Conservation (phyloP, 177 flowering plant species). For the Telopea speciosissima region DNA sequence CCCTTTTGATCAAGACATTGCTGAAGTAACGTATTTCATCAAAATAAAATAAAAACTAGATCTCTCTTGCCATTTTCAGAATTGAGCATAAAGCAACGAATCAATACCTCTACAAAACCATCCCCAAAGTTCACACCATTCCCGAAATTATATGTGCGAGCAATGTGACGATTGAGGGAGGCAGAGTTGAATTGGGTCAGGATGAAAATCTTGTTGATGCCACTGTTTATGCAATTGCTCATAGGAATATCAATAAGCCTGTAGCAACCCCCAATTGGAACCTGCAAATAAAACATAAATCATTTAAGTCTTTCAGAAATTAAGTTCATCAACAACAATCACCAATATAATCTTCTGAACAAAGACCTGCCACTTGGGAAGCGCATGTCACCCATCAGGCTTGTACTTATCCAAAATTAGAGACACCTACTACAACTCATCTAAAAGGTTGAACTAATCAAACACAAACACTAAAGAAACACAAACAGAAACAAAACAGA, state of each 20-base stretch:
- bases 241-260: constrained; percentile 72
- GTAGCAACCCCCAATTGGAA: constrained; percentile 73
- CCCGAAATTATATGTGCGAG: constrained; percentile 56
- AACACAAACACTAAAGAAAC: neutral
- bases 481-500: too few relatives aligned
- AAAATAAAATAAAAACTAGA: neutral
- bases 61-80: neutral
- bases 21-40: neutral
- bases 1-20: neutral
- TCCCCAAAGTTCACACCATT: constrained; percentile 65
- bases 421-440: neutral
- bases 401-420: neutral
- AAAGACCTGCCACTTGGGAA: neutral
- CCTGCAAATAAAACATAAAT: constrained; percentile 31
- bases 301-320: neutral
- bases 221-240: constrained; percentile 80
- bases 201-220: constrained; percentile 60
- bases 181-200: constrained; percentile 67
- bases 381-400: neutral
- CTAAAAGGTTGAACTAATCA: neutral
- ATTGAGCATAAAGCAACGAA: neutral
- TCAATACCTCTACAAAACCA: constrained; percentile 61
- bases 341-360: neutral
- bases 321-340: neutral
- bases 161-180: constrained; percentile 63